phyloP scores from a whole-genome alignment of 371 early-diverging fungal species.

The Mycotypha africana region DNA sequence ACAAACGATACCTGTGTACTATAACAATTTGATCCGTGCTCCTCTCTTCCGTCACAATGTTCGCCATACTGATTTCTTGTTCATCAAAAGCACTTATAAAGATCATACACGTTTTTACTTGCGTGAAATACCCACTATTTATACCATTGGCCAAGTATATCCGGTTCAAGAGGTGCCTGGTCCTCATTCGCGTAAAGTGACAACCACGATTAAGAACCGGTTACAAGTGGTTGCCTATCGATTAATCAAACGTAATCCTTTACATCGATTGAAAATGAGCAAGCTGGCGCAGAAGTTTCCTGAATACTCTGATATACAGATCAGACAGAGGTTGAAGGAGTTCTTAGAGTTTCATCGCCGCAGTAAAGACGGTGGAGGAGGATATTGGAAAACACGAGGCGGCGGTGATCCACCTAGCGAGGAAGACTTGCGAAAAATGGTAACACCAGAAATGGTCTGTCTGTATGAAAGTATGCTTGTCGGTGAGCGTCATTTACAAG shows the following conservation, averaged over 20 bases:
- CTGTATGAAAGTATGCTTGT: constrained; percentile 96
- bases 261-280: constrained; percentile 70
- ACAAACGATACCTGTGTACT: constrained; percentile 79
- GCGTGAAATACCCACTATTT: constrained; percentile 82
- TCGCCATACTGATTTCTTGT: constrained; percentile 77
- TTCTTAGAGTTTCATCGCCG: constrained; percentile 95
- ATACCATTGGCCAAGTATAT: constrained; percentile 96
- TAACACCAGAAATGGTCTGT: constrained; percentile 99
- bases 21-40: constrained; percentile 97
- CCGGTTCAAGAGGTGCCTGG: constrained; percentile 96
- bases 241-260: constrained; percentile 74
- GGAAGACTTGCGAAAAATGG: constrained; percentile 91
- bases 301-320: constrained; percentile 78
- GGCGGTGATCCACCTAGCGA: constrained; percentile 79
- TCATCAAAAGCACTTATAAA: constrained; percentile 74
- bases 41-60: constrained; percentile 89
- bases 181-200: constrained; percentile 96
- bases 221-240: constrained; percentile 91
- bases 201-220: constrained; percentile 88
- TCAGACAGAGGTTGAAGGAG: constrained; percentile 91
- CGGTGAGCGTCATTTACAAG: constrained; percentile 92
- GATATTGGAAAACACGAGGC: constrained; percentile 92
- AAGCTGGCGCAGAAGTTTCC: constrained; percentile 77
- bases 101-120: constrained; percentile 76
- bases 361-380: constrained; percentile 70